Base-by-base conservation (phyloP, 805 yeast genomes). In the Nakazawaea pomicola region DNA sequence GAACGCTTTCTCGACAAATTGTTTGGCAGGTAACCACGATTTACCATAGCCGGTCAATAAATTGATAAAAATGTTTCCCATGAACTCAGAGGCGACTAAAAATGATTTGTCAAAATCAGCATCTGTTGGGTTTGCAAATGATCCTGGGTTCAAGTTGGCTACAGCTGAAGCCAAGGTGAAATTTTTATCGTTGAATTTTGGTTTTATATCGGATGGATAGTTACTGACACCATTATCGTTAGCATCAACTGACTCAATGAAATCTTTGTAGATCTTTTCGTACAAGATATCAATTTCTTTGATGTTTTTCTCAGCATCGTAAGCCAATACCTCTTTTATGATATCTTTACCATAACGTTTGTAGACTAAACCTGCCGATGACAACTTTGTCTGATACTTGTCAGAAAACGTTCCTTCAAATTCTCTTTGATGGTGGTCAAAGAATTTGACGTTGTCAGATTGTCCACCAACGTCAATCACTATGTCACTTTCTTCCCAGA, bases 381-480 rank as follows among this genome's bases (percentile, higher is more conserved):
- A 83, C 49, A 93, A 72, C 61, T 88, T 90, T 38, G 98, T 93
- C 46, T 67, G 60, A 56, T 68, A 83, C 7, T 69, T 63, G 1
- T 59, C 69, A 18, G 76, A 76, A 56, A 93, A 91, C 4, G 83
- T 78, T 51, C 83, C 90, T 23, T 65, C 64, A 56, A 93, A 93
- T 15, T 84, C 98, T 48, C 97, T 77, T 68, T 93, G 99, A 65
- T 93, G 99, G 58, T 93, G 99, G 60, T 93, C 99, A 60, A 87
- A 91, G 60, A 71, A 86, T 64, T 90, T 90, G 31, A 67, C 69
- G 11, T 83, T 85, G 57, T 89, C 96, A 61, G 90, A 93, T 57
- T 84, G 72, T 11, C 95, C 99, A 56, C 95, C 76, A 38, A 93
- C 99, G 64, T 93, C 99, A 42, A 93, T 91, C 25, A 93, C 95